A percentile compares a stretch with the other conserved stretches of the same genome.
phyloP scores from a whole-genome alignment of 345 rosid genomes.

The Citrus maxima region DNA sequence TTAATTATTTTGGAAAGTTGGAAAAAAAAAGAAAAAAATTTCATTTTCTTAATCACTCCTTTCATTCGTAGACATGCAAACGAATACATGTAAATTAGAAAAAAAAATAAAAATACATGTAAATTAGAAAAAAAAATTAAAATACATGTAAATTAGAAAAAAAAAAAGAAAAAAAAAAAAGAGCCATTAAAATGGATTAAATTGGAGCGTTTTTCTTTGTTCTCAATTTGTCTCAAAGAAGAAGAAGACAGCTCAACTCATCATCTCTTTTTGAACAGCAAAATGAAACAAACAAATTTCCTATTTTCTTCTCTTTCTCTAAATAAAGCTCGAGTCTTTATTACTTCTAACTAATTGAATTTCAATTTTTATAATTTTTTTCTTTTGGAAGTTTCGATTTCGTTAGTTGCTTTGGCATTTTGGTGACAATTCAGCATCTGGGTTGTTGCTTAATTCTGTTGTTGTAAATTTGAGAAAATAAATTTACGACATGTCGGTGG shows the following conservation, averaged over 20 bases:
- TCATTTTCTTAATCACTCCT: no score
- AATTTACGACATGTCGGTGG: neutral
- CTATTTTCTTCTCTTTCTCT: conserved; percentile 1
- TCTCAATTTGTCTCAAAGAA: neutral
- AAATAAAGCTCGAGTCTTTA: neutral
- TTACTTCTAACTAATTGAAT: neutral
- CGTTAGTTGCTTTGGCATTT: neutral
- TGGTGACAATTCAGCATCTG: neutral
- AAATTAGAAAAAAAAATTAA: neutral
- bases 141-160: no score
- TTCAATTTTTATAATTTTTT: neutral
- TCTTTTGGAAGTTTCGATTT: neutral
- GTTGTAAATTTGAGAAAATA: neutral
- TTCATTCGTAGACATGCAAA: neutral
- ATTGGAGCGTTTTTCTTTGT: neutral
- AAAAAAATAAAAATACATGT: neutral
- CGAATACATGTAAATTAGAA: no score
- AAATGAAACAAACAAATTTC: conserved; percentile 1
- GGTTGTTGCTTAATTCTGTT: neutral
- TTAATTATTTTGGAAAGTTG: no score
- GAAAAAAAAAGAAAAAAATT: no score
- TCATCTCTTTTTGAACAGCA: neutral
- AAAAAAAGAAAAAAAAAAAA: neutral
- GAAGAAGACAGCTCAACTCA: conserved; percentile 4
- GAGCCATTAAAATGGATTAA: neutral